Base-by-base conservation (phyloP, 2,329 filamentous ascomycete genomes). In the Aaosphaeria arxii region DNA sequence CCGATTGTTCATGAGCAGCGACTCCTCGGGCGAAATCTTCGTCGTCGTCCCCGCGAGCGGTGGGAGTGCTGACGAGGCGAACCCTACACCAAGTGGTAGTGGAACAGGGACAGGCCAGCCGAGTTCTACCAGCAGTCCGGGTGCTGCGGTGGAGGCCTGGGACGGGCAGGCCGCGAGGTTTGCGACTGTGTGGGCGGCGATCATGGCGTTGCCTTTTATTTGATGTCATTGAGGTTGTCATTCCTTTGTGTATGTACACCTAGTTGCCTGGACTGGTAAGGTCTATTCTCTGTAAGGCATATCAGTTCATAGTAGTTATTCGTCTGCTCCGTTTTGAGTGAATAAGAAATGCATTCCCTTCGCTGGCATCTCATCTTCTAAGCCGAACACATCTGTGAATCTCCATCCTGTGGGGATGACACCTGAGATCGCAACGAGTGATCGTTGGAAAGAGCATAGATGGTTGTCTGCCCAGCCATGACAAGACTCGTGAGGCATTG, bases 1-100 rank as follows among this genome's bases (percentile, higher is more conserved):
- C 6, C 71, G 84, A 5, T 67, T 88, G 6, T 88, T 80, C 67
- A 78, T 87, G 72, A 80, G 74, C 48, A 83, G 78, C 4, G 85
- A 88, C 62, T 63, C 74, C 11, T 84, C 83, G 0, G 85, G 84
- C 5, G 85, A 88, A 72, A 77, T 88, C 39, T 87, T 80, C 56
- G 77, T 87, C 30, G 57, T 76, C 24, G 63, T 59, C 1, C 60
- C 54, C 35, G 51, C 57, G 9, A 62, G 70, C 52, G 69, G 67
- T 6, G 59, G 56, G 30, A 56, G 57, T 36, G 58, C 63, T 11
- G 57, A 62, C 33, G 56, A 58, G 39, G 61, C 64, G 17, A 47
- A 56, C 11, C 44, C 32, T 29, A 28, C 35, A 24, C 43, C 49
- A 1, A 36, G 33, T 9, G 17, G 46, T 6, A 24, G 40, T 33